Conservation (phyloP, 2,329 filamentous ascomycete genomes). For the Penicillium freii region DNA sequence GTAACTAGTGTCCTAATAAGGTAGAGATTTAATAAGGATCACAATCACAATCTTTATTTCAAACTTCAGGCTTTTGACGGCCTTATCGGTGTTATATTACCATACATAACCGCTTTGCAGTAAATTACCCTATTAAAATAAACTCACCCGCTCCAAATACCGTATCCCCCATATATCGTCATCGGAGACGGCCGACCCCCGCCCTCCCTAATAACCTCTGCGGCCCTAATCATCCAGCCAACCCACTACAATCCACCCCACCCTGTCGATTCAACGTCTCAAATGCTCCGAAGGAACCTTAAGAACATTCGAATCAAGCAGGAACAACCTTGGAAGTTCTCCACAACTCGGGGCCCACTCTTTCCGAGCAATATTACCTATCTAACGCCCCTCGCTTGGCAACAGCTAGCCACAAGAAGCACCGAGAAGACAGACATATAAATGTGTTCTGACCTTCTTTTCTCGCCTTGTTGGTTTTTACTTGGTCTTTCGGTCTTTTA, state of each 20-base stretch:
- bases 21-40: too few relatives aligned
- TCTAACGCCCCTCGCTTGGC: not conserved
- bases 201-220: not conserved
- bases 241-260: not conserved
- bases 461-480: not conserved
- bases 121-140: not conserved
- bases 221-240: not conserved
- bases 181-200: constrained; percentile 30
- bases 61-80: not conserved
- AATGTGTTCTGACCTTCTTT: not conserved
- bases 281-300: not conserved
- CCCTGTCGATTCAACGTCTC: not conserved
- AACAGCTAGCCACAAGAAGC: not conserved
- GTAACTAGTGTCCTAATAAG: too few relatives aligned
- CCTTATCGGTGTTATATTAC: constrained; percentile 12
- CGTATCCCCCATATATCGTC: not conserved
- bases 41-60: not conserved
- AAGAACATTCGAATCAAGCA: constrained; percentile 9
- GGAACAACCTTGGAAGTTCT: constrained; percentile 5
- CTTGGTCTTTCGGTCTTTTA: not conserved
- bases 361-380: not conserved
- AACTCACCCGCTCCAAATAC: constrained; percentile 1
- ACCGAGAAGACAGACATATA: not conserved
- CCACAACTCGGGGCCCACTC: not conserved
- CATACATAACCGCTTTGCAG: not conserved